Percentiles rank a stretch among this genome's conserved stretches.
phyloP scores from a whole-genome alignment of 352 stramenopile genomes.

The Phytopythium boreale region DNA sequence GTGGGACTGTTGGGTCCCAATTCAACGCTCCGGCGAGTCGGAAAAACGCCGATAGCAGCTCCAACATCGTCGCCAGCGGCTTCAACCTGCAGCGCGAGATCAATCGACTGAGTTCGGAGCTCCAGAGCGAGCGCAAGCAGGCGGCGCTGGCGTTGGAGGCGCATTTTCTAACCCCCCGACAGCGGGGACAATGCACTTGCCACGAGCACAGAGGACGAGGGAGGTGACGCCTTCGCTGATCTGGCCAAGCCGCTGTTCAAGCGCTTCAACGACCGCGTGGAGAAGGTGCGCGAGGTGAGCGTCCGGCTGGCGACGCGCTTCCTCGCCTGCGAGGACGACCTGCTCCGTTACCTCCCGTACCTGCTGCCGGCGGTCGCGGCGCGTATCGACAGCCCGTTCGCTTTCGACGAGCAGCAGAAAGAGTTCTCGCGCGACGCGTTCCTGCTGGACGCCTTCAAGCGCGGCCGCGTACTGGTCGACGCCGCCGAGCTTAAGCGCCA shows the following conservation, averaged over 20 bases:
- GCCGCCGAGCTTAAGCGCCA: slow-evolving; percentile 35
- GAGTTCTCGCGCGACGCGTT: slow-evolving; percentile 66
- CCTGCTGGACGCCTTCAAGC: slow-evolving; percentile 73
- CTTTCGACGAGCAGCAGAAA: slow-evolving; percentile 74
- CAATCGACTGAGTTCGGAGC: slow-evolving; percentile 59
- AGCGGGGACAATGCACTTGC: background rate
- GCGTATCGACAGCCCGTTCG: slow-evolving; percentile 64
- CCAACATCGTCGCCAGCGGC: background rate
- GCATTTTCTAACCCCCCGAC: slow-evolving; percentile 29
- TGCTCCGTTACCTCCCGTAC: slow-evolving; percentile 71
- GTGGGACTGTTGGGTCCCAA: background rate
- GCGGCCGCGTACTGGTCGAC: slow-evolving; percentile 58
- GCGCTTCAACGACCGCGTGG: slow-evolving; percentile 77
- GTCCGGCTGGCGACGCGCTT: slow-evolving; percentile 50
- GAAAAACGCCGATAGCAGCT: background rate
- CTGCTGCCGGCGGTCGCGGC: slow-evolving; percentile 64
- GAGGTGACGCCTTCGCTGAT: slow-evolving; percentile 24
- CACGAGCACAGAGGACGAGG: background rate
- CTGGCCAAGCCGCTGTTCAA: slow-evolving; percentile 79
- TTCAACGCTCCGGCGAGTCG: background rate
- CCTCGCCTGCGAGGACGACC: slow-evolving; percentile 43
- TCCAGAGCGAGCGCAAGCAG: slow-evolving; percentile 49
- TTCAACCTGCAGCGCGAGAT: slow-evolving; percentile 52
- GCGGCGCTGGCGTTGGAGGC: slow-evolving; percentile 45
- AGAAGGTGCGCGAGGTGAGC: slow-evolving; percentile 75